These are phyloP conservation scores for Daldinia caldariorum DNA, from an alignment of 495 filamentous ascomycete genomes.

Conservation along the genomic window DNA sequence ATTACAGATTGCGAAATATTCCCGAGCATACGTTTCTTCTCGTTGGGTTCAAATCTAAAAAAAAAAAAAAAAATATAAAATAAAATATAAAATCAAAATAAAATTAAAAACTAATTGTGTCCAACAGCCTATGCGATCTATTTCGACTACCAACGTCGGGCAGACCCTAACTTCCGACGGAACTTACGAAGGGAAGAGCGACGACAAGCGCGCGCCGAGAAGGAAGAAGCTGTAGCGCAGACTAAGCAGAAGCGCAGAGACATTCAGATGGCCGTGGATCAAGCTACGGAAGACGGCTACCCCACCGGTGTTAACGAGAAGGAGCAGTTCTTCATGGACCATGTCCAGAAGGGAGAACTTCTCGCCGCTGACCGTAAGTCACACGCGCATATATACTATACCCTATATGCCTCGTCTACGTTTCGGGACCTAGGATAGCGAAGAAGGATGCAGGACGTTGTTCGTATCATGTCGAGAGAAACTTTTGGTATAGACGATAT, in stretches of 20 bases:
- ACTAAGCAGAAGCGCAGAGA: conserved; percentile 73
- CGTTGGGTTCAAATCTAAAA: conserved; percentile 60
- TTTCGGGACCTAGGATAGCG: neutral
- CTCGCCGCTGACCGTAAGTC: conserved; percentile 66
- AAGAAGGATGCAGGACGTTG: neutral
- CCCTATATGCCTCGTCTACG: neutral
- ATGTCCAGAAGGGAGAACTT: conserved; percentile 85
- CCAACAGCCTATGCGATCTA: conserved; percentile 77
- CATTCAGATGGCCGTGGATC: conserved; percentile 75
- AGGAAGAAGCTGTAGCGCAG: conserved; percentile 77
- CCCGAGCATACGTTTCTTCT: conserved; percentile 62
- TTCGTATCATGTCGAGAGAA: neutral
- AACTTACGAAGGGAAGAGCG: conserved; percentile 84
- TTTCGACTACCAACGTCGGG: conserved; percentile 93
- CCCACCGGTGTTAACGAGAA: conserved; percentile 90
- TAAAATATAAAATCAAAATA: no score
- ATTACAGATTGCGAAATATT: no score
- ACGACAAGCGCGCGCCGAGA: conserved; percentile 75
- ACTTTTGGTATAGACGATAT: neutral
- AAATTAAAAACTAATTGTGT: conserved; percentile 42
- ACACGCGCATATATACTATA: neutral
- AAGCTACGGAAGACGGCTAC: conserved; percentile 89
- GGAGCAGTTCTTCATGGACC: conserved; percentile 85
- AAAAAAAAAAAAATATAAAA: no score
- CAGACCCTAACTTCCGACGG: conserved; percentile 86